Base-by-base conservation (phyloP, 148 eudicot species). In the Pharnaceum exiguum region DNA sequence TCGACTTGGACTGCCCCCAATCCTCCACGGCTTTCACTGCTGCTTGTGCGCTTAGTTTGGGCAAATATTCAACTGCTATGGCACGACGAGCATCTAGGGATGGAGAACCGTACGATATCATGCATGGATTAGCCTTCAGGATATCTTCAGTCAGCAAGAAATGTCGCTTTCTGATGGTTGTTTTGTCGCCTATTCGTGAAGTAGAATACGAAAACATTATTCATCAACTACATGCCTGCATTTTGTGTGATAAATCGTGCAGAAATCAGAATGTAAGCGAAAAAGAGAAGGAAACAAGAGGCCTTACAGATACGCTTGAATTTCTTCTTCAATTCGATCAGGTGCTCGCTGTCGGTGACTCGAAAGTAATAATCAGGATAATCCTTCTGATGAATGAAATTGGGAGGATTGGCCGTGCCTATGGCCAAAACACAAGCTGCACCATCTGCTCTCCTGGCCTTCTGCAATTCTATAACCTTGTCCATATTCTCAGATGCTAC, bases 1-100 rank as follows among this genome's bases (percentile, higher is more conserved):
- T 48, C 8, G 52, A 24, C 19, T 25, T 48, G 52, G 52, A 31
- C 26, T 48, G 52, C 30, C 19, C 52, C 52, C 52, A 48, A 7
- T 48, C 52, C 19, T 48, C 26, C 16, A 48, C 26, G 30, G 52
- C 52, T 7, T 48, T 48, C 7, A 21, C 17, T 4, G 52, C 52
- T 2, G 52, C 52, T 27, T 48, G 30, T 5, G n/a, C 15, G 29
- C 52, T 12, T 3, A 48, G 17, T 31, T 48, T 13, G 2, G 52
- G 52, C 4, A 48, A 7, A 16, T 48, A 24, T 2, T 48, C 32
- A 4, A 48, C 29, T 0, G 52, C 19, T 13, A 48, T 6, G 1
- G 29, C 52, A 1, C 52, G 31, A 5, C 52, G 52, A 27, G 31
- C 52, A 12, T 48, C 31, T 1, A 27, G 30, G 5, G 52, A 48